phyloP scores from a whole-genome alignment of 176 grass and related monocot genomes.

The Saccharum spontaneum region DNA sequence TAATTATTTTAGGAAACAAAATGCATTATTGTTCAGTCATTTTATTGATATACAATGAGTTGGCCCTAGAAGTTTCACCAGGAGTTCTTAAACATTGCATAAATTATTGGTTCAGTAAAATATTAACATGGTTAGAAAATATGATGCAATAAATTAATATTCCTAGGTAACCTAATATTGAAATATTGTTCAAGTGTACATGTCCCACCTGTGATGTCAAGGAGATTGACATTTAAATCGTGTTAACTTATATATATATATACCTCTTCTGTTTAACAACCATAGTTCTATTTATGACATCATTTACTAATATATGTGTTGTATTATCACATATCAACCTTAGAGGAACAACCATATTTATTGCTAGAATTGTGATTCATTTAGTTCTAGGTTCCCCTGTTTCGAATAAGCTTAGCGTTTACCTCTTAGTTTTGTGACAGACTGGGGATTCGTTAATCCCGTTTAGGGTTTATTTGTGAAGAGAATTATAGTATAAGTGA shows the following conservation, averaged over 20 bases:
- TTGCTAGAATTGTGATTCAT: neutral
- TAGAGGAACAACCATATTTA: neutral
- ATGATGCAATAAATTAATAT: neutral
- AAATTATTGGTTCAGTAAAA: neutral
- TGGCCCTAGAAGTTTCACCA: neutral
- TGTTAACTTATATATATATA: neutral
- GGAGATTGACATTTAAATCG: neutral
- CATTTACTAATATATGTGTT: neutral
- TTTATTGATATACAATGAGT: neutral
- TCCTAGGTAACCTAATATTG: neutral
- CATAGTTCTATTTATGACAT: neutral
- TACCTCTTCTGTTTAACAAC: neutral
- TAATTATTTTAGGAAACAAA: neutral
- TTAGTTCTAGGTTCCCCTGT: neutral
- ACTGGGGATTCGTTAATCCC: neutral
- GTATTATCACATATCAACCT: neutral
- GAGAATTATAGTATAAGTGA: neutral
- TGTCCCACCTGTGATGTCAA: neutral
- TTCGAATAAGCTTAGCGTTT: too few species aligned
- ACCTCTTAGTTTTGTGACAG: too few species aligned
- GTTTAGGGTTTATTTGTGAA: neutral
- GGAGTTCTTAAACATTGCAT: neutral
- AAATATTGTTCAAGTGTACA: neutral
- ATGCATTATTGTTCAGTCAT: neutral
- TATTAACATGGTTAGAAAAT: neutral